Base-by-base conservation (phyloP, 2,329 filamentous ascomycete genomes). In the Diaporthe australafricana region DNA sequence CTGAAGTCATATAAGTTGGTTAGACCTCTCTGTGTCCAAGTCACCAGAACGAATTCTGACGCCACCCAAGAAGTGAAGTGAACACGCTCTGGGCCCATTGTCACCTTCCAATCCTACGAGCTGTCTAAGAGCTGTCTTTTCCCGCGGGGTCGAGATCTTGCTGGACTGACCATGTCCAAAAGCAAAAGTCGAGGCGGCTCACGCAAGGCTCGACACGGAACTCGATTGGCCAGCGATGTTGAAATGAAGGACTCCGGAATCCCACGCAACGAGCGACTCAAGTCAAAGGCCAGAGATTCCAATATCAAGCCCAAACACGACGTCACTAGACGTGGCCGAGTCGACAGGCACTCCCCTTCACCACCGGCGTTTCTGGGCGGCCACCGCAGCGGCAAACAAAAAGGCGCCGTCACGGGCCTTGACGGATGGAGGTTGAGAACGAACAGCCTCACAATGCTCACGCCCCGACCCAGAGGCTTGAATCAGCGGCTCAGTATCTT, bases 141-240 rank as follows among this genome's bases (percentile, higher is more conserved):
- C 22, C 50, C n/a, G 27, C 35, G 25, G 16, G 12, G 14, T 11
- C 14, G 20, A 48, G 11, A 11, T 16, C 12, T n/a, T 35, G 48
- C 38, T 32, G n/a, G 16, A 27, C 27, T 42, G 11, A 53, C 6
- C 35, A 72, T 70, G 53, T 16, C 22, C 32, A 72, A 40, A 27
- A 17, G 42, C 40, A 65, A 25, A 47, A 27, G 48, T 30, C 40
- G 56, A 60, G 40, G 56, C 35, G 32, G 69, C 7, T 53, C 9
- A 9, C 25, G 22, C 40, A 71, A 60, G 32, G n/a, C 52, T 20
- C 50, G 32, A 17, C n/a, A 47, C 20, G 50, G 2, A 6, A 7
- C 20, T 5, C 55, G 35, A 30, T 16, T 27, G 17, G 38, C 38
- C 5, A 35, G 38, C 45, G 55, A 68, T 42, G 22, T 57, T 11